Evolutionary conservation across 305 asterid genomes (phyloP).

Genomic region (Fraxinus dipetala): DNA sequence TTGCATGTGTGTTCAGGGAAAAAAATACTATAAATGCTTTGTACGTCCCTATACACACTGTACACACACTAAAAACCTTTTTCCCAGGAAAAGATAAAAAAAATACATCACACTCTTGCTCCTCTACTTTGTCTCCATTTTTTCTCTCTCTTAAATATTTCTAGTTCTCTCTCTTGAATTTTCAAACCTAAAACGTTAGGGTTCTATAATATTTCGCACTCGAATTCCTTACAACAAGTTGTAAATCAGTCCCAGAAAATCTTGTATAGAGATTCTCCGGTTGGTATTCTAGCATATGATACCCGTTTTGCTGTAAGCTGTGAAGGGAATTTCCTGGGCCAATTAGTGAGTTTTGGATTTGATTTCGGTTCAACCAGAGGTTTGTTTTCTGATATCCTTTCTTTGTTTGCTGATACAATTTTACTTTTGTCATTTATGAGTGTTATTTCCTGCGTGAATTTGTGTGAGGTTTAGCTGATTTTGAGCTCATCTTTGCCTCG

Average conservation of each 20-base stretch:
- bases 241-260: constrained; percentile 1
- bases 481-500: constrained; percentile 30
- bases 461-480: constrained; percentile 30
- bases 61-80: neutral
- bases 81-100: neutral
- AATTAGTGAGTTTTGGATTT: constrained; percentile 28
- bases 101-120: constrained; percentile 13
- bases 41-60: neutral
- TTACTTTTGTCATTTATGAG: neutral
- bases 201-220: constrained; percentile 25
- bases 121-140: constrained; percentile 10
- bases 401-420: constrained; percentile 9
- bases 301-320: constrained; percentile 19
- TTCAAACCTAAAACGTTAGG: constrained; percentile 45
- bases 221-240: constrained; percentile 20
- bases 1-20: constrained; percentile 12
- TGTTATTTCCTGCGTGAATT: neutral
- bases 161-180: constrained; percentile 26
- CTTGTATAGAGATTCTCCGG: neutral
- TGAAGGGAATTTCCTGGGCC: constrained; percentile 18
- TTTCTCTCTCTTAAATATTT: constrained; percentile 36
- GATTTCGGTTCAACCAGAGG: constrained; percentile 34
- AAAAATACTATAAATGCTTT: constrained; percentile 18
- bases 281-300: constrained; percentile 4
- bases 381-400: neutral